Evolutionary conservation across 192 early-diverging fungal genomes (phyloP).

Genomic region (Funneliformis geosporum): DNA sequence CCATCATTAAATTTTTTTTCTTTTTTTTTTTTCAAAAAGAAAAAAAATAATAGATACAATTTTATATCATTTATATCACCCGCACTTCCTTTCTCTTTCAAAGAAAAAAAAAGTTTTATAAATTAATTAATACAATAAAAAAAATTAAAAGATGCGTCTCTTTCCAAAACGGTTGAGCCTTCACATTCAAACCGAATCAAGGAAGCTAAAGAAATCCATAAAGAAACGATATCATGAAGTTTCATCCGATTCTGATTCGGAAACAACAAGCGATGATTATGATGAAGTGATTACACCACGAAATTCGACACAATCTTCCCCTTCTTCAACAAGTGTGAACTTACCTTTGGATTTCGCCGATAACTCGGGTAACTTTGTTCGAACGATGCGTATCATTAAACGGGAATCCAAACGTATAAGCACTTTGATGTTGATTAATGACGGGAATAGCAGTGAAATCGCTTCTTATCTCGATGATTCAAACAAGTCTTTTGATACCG

Average conservation of each 20-base stretch:
- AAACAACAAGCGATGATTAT: not conserved
- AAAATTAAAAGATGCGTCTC: not conserved
- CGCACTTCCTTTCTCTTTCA: no score
- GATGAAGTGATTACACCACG: constrained; percentile 3
- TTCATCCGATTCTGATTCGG: not conserved
- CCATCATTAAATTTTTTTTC: no score
- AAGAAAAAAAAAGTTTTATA: no score
- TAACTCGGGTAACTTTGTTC: constrained; percentile 3
- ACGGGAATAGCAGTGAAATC: not conserved
- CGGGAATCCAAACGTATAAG: not conserved
- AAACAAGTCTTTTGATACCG: no score
- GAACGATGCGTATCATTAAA: constrained; percentile 8
- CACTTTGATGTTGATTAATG: not conserved
- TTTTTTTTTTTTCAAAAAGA: no score
- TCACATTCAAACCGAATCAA: not conserved
- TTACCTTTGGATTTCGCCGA: not conserved
- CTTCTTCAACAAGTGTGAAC: not conserved
- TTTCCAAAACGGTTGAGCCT: constrained; percentile 3
- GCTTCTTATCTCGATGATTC: not conserved
- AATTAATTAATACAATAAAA: not conserved
- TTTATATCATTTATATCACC: no score
- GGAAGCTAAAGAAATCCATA: not conserved
- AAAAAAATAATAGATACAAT: no score
- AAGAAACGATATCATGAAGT: constrained; percentile 2
- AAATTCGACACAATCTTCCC: not conserved